Evolutionary conservation across 805 yeast species (phyloP).

Genomic region (Yamadazyma scolyti): DNA sequence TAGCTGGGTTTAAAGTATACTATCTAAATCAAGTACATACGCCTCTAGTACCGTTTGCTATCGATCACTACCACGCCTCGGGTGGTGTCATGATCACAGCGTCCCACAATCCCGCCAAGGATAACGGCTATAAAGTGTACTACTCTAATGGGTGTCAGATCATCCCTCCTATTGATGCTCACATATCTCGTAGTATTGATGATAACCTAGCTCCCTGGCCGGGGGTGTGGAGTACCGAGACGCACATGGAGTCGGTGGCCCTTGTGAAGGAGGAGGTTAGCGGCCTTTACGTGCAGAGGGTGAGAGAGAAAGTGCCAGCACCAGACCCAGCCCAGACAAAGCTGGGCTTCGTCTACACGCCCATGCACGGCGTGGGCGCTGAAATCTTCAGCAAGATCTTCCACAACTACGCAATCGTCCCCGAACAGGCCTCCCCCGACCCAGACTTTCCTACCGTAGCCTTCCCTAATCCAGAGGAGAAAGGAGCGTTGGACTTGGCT

Average conservation of each 20-base stretch:
- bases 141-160: constrained; percentile 94
- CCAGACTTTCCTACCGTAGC: constrained; percentile 81
- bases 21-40: constrained; percentile 69
- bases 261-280: constrained; percentile 42
- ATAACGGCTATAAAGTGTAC: constrained; percentile 93
- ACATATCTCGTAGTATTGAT: constrained; percentile 63
- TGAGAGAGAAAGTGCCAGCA: constrained; percentile 2
- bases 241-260: constrained; percentile 23
- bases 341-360: constrained; percentile 75
- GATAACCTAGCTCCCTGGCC: constrained; percentile 60
- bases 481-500: constrained; percentile 81
- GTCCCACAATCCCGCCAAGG: constrained; percentile 79
- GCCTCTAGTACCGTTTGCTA: constrained; percentile 88
- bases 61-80: constrained; percentile 57
- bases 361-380: constrained; percentile 93
- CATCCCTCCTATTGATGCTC: constrained; percentile 83
- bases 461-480: constrained; percentile 96
- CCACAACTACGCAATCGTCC: constrained; percentile 34
- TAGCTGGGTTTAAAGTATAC: constrained; percentile 66
- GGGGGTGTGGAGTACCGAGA: constrained; percentile 26
- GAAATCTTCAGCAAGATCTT: constrained; percentile 50
- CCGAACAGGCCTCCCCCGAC: constrained; percentile 69
- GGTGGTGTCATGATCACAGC: constrained; percentile 95
- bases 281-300: constrained; percentile 33
- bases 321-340: too few relatives aligned